Percentiles rank a stretch among this genome's conserved stretches.
Evolutionary conservation across 208 protist genomes (phyloP).

Genomic region (Trypanosoma grayi): DNA sequence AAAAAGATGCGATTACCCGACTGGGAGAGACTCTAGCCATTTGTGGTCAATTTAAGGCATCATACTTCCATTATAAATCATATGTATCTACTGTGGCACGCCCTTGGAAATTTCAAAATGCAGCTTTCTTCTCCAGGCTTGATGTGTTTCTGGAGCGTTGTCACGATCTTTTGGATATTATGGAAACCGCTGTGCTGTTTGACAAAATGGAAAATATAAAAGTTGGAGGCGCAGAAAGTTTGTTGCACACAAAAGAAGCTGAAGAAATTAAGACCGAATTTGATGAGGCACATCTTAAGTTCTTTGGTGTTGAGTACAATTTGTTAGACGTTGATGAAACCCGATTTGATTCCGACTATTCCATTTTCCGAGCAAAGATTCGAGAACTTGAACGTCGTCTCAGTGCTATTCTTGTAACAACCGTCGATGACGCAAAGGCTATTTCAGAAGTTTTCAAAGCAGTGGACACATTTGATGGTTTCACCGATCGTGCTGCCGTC

Average conservation of each 20-base stretch:
- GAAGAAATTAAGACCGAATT: constrained; percentile 92
- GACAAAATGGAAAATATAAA: constrained; percentile 95
- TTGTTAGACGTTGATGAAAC: constrained; percentile 94
- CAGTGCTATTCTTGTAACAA: constrained; percentile 88
- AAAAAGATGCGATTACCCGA: constrained; percentile 91
- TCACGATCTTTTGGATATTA: constrained; percentile 94
- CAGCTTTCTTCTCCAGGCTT: constrained; percentile 92
- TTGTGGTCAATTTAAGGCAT: constrained; percentile 92
- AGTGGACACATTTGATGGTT: constrained; percentile 96
- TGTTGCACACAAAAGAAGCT: constrained; percentile 77
- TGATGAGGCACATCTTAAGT: constrained; percentile 60
- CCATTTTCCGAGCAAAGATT: constrained; percentile 76
- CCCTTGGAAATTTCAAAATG: constrained; percentile 95
- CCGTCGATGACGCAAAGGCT: constrained; percentile 93
- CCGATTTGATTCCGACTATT: constrained; percentile 94
- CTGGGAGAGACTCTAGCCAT: constrained; percentile 83
- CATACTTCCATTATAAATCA: constrained; percentile 95
- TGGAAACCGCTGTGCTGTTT: constrained; percentile 94
- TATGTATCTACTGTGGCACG: constrained; percentile 66
- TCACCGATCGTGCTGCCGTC: constrained; percentile 93
- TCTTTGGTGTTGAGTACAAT: constrained; percentile 92
- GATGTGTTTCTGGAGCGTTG: constrained; percentile 96
- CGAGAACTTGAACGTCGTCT: constrained; percentile 93
- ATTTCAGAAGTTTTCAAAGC: constrained; percentile 94
- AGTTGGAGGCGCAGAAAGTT: constrained; percentile 95